phyloP scores from a whole-genome alignment of 345 rosid species.

The Brassica rapa region DNA sequence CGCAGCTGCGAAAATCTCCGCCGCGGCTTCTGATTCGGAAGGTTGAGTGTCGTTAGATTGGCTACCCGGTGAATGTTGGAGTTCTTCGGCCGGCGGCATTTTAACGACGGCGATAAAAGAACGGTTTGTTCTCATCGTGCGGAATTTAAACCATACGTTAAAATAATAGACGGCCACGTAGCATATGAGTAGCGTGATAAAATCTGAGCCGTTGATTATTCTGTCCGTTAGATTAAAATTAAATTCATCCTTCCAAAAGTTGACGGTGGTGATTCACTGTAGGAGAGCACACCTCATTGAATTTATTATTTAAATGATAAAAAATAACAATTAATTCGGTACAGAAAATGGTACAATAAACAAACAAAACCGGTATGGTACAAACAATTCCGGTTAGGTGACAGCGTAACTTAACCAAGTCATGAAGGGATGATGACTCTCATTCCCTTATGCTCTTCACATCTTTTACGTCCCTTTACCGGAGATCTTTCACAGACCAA shows the following conservation, averaged over 20 bases:
- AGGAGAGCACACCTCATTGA: background rate
- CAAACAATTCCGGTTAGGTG: background rate
- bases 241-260: background rate
- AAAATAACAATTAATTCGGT: background rate
- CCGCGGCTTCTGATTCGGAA: constrained; percentile 16
- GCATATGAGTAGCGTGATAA: too few relatives aligned
- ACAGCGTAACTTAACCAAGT: constrained; percentile 5
- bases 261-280: constrained; percentile 7
- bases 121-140: constrained; percentile 10
- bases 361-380: constrained; percentile 8
- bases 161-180: constrained; percentile 26
- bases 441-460: constrained; percentile 44
- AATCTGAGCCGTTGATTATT: constrained; percentile 14
- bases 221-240: constrained; percentile 25
- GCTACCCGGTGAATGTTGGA: constrained; percentile 33
- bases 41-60: constrained; percentile 16
- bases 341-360: background rate
- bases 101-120: constrained; percentile 13
- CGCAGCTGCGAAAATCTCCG: constrained; percentile 12
- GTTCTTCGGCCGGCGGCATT: constrained; percentile 68
- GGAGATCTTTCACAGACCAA: constrained; percentile 39
- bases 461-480: constrained; percentile 38
- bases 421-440: constrained; percentile 25
- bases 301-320: background rate
- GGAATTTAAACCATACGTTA: background rate